These are phyloP conservation scores for Jaltomata sinuosa DNA, from an alignment of 257 asterid genomes.

Conservation along the genomic window DNA sequence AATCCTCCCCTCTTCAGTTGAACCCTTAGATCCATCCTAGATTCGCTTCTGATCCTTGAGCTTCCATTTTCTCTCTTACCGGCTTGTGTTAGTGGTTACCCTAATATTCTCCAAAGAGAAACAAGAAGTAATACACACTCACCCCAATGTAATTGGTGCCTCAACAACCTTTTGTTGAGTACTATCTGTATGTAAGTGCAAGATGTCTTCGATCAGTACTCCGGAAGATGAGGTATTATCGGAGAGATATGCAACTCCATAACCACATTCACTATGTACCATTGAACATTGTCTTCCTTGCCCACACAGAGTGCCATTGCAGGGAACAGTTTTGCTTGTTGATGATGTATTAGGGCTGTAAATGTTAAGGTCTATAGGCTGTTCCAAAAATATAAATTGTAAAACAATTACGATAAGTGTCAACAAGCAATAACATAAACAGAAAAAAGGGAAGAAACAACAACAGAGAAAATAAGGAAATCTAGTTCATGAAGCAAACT, in stretches of 20 bases:
- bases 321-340: slow-evolving; percentile 47
- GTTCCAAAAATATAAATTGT: slow-evolving; percentile 12
- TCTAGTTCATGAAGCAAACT: not conserved
- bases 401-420: not conserved
- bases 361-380: slow-evolving; percentile 52
- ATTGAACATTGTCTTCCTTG: slow-evolving; percentile 37
- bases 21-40: not conserved
- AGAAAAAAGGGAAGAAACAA: not conserved
- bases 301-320: slow-evolving; percentile 69
- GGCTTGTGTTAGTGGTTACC: not conserved
- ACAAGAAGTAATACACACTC: not conserved
- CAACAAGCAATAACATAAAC: not conserved
- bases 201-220: slow-evolving; percentile 70
- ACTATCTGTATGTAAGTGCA: slow-evolving; percentile 52
- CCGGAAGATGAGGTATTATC: slow-evolving; percentile 76
- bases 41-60: not conserved
- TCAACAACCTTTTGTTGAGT: slow-evolving; percentile 26
- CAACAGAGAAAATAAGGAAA: not conserved
- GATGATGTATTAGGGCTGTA: slow-evolving; percentile 69
- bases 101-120: not conserved
- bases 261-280: slow-evolving; percentile 58
- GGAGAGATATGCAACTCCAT: slow-evolving; percentile 69
- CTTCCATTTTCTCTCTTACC: not conserved
- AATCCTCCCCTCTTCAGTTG: not conserved
- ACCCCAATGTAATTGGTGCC: slow-evolving; percentile 87